Conservation (phyloP, 2,329 filamentous ascomycete species). For the Cercospora citrullina region DNA sequence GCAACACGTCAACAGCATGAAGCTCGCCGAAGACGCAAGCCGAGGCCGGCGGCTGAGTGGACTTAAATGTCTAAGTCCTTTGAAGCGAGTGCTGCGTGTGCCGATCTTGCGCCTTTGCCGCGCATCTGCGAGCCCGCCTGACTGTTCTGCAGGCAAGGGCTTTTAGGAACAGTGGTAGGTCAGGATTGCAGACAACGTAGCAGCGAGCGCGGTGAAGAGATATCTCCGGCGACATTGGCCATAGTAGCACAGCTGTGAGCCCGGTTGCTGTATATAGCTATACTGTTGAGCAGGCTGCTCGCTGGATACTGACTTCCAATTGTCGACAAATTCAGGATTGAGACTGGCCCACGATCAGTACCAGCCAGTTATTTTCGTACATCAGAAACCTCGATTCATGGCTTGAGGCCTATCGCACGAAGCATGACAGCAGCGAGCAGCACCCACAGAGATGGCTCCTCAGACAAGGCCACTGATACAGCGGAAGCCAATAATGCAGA, state of each 20-base stretch:
- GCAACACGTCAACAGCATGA: background rate
- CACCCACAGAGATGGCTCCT: background rate
- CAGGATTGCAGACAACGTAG: background rate
- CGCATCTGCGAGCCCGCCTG: background rate
- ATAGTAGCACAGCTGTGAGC: background rate
- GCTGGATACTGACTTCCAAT: background rate
- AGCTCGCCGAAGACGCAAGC: constrained; percentile 9
- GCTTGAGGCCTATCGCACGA: background rate
- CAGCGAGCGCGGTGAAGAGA: background rate
- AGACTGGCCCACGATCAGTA: background rate
- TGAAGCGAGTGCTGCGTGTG: background rate
- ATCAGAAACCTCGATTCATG: background rate
- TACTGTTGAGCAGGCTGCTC: background rate
- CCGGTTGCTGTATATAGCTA: background rate
- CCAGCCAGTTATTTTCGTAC: background rate
- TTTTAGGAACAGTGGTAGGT: background rate
- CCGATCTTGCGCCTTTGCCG: background rate
- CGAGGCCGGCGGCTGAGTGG: constrained; percentile 6
- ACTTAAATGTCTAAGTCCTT: constrained; percentile 13
- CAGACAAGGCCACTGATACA: background rate
- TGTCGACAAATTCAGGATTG: background rate
- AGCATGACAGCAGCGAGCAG: background rate
- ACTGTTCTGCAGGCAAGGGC: background rate
- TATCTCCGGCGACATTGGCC: background rate
- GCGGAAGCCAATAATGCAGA: background rate